These are phyloP conservation scores for Amylostereum areolatum DNA, from an alignment of 1,284 basidiomycete genomes.

Conservation along the genomic window DNA sequence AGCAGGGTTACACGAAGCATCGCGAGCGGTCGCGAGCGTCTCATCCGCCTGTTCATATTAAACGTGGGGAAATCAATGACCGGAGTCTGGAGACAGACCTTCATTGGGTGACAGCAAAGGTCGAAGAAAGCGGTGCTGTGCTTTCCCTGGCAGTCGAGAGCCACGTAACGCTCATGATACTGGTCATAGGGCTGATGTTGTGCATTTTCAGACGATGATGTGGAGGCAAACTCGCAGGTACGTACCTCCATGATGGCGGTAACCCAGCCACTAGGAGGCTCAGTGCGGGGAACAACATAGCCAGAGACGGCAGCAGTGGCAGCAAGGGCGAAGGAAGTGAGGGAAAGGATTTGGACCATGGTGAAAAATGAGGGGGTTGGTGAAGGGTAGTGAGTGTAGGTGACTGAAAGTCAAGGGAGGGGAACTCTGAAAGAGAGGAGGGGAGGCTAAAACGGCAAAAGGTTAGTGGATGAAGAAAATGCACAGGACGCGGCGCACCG, in stretches of 20 bases:
- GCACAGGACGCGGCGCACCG: too few species aligned
- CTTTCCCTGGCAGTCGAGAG: constrained; percentile 50
- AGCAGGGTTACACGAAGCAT: constrained; percentile 44
- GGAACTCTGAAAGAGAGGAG: background rate
- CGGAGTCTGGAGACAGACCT: constrained; percentile 27
- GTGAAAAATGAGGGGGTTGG: constrained; percentile 11
- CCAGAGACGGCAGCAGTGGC: constrained; percentile 36
- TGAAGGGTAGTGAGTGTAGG: background rate
- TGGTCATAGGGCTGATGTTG: constrained; percentile 39
- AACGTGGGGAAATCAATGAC: constrained; percentile 1
- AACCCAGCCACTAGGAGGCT: constrained; percentile 38
- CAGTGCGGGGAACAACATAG: constrained; percentile 41
- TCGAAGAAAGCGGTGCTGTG: constrained; percentile 68
- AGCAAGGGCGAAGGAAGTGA: constrained; percentile 45
- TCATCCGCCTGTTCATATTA: constrained; percentile 34
- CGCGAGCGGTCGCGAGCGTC: constrained; percentile 39
- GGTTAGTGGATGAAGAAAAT: too few species aligned
- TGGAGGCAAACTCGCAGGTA: background rate
- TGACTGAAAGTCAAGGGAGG: background rate
- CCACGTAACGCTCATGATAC: constrained; percentile 64
- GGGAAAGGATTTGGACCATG: constrained; percentile 40
- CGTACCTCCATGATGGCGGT: constrained; percentile 27
- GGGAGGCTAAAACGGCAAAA: too few species aligned
- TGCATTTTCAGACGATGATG: background rate
- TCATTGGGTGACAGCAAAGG: constrained; percentile 48